Base-by-base conservation (phyloP, 208 protist genomes). In the Strigomonas galati region DNA sequence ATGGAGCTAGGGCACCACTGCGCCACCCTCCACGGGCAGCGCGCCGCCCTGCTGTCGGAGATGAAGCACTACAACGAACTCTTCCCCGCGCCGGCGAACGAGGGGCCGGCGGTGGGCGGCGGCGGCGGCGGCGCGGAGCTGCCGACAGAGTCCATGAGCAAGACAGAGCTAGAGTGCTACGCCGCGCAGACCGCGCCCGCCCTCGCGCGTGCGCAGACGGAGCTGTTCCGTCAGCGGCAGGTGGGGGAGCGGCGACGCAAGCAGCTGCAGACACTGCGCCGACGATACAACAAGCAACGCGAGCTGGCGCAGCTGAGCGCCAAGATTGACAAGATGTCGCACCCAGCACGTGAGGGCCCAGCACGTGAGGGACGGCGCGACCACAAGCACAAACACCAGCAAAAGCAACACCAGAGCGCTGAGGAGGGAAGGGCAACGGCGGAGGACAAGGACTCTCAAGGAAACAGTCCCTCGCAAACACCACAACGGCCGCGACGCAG, bases 91-190 rank as follows among this genome's bases (percentile, higher is more conserved):
- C 40, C 14, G 53, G 40, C 46, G 64, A 21, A 19, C 59, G 31
- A 40, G 62, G 15, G 12, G 44, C 21, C 35, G 3, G 62, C 62
- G 12, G 26, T 10, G 10, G 24, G n/a, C 49, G 24, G 49, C n/a
- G 10, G 21, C 26, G 55, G 2, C 12, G 30, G 14, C 23, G 35
- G 10, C 65, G 23, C 52, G 58, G 24, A 69, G 31, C 53, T 75
- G 27, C 24, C 74, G 5, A 59, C 85, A 12, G 76, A 82, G 21
- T 48, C 67, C 9, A 90, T 93, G 87, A 84, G 72, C 15, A 67
- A 76, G 23, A 87, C 84, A 26, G 88, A 94, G 69, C 68, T 94
- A 12, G 81, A 88, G 70, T 62, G 88, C 56, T 94, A 91, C 62
- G 76, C 90, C 48, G 67, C 74, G 35, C 76, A 87, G 54, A 76